Percentiles rank a stretch among this genome's conserved stretches.
phyloP scores from a whole-genome alignment of 495 filamentous ascomycete genomes.

The Tuber melanosporum region DNA sequence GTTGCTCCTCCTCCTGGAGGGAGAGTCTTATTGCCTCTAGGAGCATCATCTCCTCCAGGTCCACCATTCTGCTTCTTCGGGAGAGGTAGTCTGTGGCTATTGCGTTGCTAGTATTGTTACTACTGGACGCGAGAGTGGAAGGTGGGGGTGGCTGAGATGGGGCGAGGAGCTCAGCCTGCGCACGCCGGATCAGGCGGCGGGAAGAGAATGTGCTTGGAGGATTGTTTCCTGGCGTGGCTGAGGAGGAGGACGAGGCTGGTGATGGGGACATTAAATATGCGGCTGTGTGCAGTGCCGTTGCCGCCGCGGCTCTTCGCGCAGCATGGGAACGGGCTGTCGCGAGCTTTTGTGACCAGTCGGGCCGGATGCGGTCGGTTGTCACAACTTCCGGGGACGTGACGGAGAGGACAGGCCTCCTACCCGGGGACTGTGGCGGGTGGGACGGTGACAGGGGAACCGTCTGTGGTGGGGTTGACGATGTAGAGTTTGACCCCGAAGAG shows the following conservation, averaged over 20 bases:
- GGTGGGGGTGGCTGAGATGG: conserved; percentile 20
- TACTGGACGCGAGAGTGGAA: conserved; percentile 12
- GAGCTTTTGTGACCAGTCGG: conserved; percentile 90
- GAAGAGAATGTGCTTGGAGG: conserved; percentile 43
- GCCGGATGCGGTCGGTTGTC: conserved; percentile 82
- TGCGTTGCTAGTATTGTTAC: conserved; percentile 43
- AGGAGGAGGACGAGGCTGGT: conserved; percentile 44
- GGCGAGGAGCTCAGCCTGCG: conserved; percentile 40
- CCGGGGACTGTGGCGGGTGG: conserved; percentile 44
- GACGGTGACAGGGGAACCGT: conserved; percentile 45
- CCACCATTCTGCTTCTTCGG: conserved; percentile 64
- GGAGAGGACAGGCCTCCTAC: conserved; percentile 76
- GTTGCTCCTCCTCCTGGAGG: conserved; percentile 82
- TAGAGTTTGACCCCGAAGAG: conserved; percentile 50
- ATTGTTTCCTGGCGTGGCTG: conserved; percentile 9
- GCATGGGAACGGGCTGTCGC: conserved; percentile 76
- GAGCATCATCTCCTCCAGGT: conserved; percentile 97
- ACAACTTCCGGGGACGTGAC: conserved; percentile 74
- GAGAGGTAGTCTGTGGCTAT: conserved; percentile 1
- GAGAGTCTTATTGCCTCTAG: conserved; percentile 89
- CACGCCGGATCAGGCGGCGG: conserved; percentile 32
- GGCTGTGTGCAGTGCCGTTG: conserved; percentile 89
- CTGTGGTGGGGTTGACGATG: conserved; percentile 44
- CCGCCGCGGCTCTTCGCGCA: conserved; percentile 79
- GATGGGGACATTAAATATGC: conserved; percentile 79